Base-by-base conservation (phyloP, 352 stramenopile species). In the Phytophthora agathidicida region DNA sequence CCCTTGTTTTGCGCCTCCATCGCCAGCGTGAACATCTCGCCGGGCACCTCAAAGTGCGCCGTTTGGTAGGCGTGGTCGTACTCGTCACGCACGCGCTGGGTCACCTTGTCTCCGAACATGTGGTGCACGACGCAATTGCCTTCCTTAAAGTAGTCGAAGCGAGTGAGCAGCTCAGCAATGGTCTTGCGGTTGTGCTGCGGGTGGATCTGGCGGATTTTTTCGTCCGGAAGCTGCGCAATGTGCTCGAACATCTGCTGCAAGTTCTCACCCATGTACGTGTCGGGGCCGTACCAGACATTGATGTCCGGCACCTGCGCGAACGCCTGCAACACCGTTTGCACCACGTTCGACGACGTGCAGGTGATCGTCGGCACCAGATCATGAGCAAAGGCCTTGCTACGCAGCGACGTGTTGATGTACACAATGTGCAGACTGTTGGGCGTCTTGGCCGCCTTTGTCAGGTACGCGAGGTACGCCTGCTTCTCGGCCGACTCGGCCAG, bases 201-300 rank as follows among this genome's bases (percentile, higher is more conserved):
- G 73, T 97, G 88, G 61, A 97, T 92, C 51, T 80, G 52, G 9
- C 67, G 73, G 58, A 97, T 96, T 65, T 95, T 67, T 3, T 89
- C 85, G 50, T 96, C 87, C 2, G 84, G 68, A 13, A 96, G 77
- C 63, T 83, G 60, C 6, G 60, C 80, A 41, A 96, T 83, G 49
- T 91, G 77, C 64, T 92, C 66, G 17, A 99, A 93, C 80, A 99
- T 93, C 57, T 94, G 88, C 60, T 96, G 64, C n/a, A 99, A 65
- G 81, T 99, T 99, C 52, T 98, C 77, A 14, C 96, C 96, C 96
- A 99, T 99, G 86, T 98, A 99, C 32, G 96, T 99, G 73, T 99
- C 96, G 0, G 96, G 96, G 17, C 96, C 96, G 65, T 94, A 93
- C 76, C 93, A 97, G 24, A 99, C 85, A 19, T 76, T 89, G 23